These are phyloP conservation scores for Pseudozyma sp. DNA, from an alignment of 1,284 basidiomycete genomes.

Conservation along the genomic window DNA sequence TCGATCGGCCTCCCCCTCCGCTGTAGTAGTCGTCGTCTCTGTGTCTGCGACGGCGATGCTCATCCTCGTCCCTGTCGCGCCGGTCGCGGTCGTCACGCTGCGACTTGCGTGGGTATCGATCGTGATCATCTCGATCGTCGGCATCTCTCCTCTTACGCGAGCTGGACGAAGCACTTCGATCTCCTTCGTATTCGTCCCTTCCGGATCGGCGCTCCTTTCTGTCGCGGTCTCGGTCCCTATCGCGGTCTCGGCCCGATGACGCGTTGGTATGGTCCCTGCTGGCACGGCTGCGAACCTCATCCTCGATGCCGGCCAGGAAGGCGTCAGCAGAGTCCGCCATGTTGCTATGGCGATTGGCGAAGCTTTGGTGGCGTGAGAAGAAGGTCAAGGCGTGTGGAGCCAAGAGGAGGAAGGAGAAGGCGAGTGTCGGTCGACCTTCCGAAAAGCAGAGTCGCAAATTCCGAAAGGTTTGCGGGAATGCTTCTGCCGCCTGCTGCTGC, in stretches of 20 bases:
- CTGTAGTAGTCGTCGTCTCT: conserved; percentile 52
- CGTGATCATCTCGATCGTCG: conserved; percentile 44
- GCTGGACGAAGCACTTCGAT: conserved; percentile 22
- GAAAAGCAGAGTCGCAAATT: conserved; percentile 8
- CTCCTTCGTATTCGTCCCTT: conserved; percentile 33
- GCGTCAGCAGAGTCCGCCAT: conserved; percentile 47
- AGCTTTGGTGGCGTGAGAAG: background rate
- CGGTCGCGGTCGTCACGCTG: conserved; percentile 37
- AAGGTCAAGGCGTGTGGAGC: conserved; percentile 3
- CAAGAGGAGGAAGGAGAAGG: background rate
- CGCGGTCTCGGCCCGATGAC: conserved; percentile 25
- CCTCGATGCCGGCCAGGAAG: conserved; percentile 48
- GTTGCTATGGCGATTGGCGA: background rate
- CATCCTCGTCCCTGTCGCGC: conserved; percentile 62
- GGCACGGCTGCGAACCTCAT: conserved; percentile 32
- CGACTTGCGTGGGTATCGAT: conserved; percentile 35
- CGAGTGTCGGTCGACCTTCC: conserved; percentile 1
- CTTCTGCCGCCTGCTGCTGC: background rate
- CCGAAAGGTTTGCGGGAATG: background rate
- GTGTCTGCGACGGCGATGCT: conserved; percentile 37
- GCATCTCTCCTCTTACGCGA: conserved; percentile 29
- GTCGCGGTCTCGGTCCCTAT: conserved; percentile 33
- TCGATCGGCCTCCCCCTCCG: conserved; percentile 16
- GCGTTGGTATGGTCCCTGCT: conserved; percentile 20
- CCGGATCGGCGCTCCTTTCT: conserved; percentile 37